Conservation (phyloP, 805 yeast genomes). For the Danielia oregonensis region DNA sequence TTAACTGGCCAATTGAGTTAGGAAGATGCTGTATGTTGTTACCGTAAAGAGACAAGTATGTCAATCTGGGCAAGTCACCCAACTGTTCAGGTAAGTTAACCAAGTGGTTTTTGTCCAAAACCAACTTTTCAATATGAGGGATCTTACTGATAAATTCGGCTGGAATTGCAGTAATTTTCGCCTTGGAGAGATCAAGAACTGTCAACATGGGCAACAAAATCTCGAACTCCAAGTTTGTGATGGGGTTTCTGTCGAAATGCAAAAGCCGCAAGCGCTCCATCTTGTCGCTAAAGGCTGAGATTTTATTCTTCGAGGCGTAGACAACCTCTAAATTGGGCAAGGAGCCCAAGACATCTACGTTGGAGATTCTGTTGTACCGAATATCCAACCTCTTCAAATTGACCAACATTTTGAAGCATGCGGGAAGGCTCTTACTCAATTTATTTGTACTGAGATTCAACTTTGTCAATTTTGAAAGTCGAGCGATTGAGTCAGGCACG, state of each 20-base stretch:
- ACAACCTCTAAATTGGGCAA: constrained; percentile 67
- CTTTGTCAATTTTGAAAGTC: constrained; percentile 57
- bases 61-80: constrained; percentile 53
- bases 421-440: constrained; percentile 50
- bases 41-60: constrained; percentile 63
- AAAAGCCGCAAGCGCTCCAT: constrained; percentile 63
- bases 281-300: constrained; percentile 63
- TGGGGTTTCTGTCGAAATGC: constrained; percentile 78
- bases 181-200: constrained; percentile 72
- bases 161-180: constrained; percentile 74
- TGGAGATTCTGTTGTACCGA: constrained; percentile 60
- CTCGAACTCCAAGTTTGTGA: constrained; percentile 59
- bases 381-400: constrained; percentile 71
- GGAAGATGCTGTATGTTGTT: constrained; percentile 78
- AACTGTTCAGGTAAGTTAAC: constrained; percentile 71
- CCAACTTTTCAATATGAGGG: constrained; percentile 66
- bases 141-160: constrained; percentile 57
- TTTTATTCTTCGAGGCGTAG: constrained; percentile 69
- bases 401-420: constrained; percentile 47
- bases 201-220: constrained; percentile 59
- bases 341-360: constrained; percentile 52
- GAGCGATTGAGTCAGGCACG: constrained; percentile 60
- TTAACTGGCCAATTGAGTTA: constrained; percentile 54
- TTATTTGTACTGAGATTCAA: constrained; percentile 74
- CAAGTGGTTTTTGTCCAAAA: constrained; percentile 77